Percentiles rank a stretch among this genome's conserved stretches.
phyloP scores from a whole-genome alignment of 78 protist genomes.

The Guillardia theta region DNA sequence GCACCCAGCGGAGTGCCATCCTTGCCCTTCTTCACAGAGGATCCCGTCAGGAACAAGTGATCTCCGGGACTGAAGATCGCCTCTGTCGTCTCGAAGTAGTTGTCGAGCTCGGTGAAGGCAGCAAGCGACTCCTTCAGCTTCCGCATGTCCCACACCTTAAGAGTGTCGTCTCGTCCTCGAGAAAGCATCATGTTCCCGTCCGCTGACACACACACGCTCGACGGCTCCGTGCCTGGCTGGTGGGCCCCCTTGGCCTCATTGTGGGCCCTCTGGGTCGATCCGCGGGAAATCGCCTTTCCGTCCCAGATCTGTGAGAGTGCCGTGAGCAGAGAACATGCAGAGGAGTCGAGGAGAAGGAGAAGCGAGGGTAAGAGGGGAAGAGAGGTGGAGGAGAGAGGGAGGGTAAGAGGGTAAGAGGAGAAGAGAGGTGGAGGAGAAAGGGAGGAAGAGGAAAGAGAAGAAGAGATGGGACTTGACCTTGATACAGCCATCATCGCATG shows the following conservation, averaged over 20 bases:
- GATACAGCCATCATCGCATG: neutral
- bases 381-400: neutral
- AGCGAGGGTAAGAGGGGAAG: neutral
- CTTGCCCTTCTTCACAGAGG: neutral
- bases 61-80: neutral
- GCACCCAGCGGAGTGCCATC: neutral
- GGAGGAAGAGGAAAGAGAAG: neutral
- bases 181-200: neutral
- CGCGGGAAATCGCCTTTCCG: neutral
- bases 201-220: neutral
- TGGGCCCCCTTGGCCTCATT: neutral
- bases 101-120: neutral
- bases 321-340: neutral
- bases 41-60: neutral
- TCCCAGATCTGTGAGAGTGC: neutral
- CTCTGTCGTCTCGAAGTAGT: neutral
- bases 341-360: neutral
- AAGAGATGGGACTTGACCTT: neutral
- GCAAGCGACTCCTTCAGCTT: neutral
- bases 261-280: neutral
- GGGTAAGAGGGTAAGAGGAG: neutral
- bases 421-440: neutral
- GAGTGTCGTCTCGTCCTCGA: neutral
- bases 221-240: neutral
- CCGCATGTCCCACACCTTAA: neutral